Conservation (phyloP, 2,329 filamentous ascomycete species). For the Nigrospora sphaerica region DNA sequence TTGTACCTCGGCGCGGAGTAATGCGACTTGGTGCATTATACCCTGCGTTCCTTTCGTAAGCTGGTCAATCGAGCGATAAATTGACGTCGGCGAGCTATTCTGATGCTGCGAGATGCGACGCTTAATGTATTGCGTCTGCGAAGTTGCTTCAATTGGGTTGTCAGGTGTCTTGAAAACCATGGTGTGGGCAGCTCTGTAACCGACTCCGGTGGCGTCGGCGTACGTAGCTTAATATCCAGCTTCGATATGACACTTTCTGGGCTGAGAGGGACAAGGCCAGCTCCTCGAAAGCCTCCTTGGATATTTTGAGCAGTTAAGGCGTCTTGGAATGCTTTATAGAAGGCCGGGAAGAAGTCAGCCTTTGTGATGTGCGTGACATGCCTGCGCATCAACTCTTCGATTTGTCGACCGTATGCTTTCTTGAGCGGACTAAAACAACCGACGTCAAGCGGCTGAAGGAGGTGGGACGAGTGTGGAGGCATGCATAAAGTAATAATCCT, state of each 20-base stretch:
- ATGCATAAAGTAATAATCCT: slow-evolving; percentile 30
- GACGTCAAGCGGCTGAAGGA: slow-evolving; percentile 31
- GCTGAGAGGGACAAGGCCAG: not conserved
- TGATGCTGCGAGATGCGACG: no score
- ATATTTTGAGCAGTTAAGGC: not conserved
- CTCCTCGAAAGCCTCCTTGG: not conserved
- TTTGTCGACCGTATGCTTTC: slow-evolving; percentile 17
- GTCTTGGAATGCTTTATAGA: not conserved
- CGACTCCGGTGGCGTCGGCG: not conserved
- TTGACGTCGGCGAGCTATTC: no score
- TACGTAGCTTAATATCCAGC: not conserved
- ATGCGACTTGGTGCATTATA: no score
- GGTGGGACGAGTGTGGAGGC: slow-evolving; percentile 24
- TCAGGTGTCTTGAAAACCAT: no score
- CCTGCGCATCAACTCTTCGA: slow-evolving; percentile 19
- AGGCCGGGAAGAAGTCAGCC: not conserved
- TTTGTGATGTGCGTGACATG: slow-evolving; percentile 21
- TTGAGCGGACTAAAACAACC: slow-evolving; percentile 28
- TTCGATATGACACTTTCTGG: not conserved
- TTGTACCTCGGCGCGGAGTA: no score
- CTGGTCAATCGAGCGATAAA: no score
- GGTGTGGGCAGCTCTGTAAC: no score
- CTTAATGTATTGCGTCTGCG: no score
- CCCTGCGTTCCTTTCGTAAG: no score
- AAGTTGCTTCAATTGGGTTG: no score